Base-by-base conservation (phyloP, 192 early-diverging fungal genomes). In the Chytriomyces sp. region DNA sequence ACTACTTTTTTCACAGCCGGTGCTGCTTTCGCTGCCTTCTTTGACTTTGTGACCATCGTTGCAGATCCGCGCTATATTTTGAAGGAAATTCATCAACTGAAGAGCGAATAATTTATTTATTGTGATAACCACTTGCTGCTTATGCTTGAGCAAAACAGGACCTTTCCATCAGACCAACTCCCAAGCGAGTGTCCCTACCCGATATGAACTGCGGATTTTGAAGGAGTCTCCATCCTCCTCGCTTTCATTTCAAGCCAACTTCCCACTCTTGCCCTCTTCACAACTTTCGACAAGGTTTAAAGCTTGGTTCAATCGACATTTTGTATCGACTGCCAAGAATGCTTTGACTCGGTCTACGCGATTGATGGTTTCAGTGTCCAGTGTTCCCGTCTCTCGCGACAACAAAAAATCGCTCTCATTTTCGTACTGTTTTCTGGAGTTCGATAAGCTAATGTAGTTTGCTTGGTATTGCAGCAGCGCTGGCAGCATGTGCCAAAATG, bases 381-480 rank as follows among this genome's bases (percentile, higher is more conserved):
- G 13, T 4, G 1, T 35, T 11, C 5, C 45, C 18, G 13, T 20
- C 13, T 26, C 24, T 59, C 23, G 24, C 8, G 13, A 20, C 28
- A 73, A 62, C 28, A 73, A n/a, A 57, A 46, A 73, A 11, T 46
- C 61, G 13, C 45, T 43, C 7, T 62, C 16, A 26, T 61, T n/a
- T 47, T 73, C 24, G 28, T 61, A 26, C 49, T 10, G 13, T 16
- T 45, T 35, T 46, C 60, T 23, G 11, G 53, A 24, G 3, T 45
- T 28, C 16, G 5, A 45, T 6, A 73, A 9, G 7, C 7, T 24
- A 26, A 46, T 49, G 49, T 72, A 64, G 23, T 50, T 57, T n/a
- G 75, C 79, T 82, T 99, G 97, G 76, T 92, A 99, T 49, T 92
- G 86, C 0, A 97, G 64, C 18, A 98, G 77, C 5, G 95, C 91